Conservation (phyloP, 805 yeast genomes). For the Teunomyces kruisii region DNA sequence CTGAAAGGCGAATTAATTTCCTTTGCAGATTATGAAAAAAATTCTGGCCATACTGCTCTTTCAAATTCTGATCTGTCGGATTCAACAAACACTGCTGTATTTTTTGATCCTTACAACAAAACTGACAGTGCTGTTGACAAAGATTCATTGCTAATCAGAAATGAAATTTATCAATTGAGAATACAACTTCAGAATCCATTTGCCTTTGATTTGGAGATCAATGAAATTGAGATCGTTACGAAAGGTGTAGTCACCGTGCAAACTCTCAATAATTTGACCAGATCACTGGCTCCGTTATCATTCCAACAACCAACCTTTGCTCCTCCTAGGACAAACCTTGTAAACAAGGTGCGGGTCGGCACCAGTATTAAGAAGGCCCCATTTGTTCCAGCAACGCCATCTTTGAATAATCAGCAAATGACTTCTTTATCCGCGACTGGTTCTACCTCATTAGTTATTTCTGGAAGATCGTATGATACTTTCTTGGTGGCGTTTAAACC, state of each 20-base stretch:
- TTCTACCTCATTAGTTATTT: slow-evolving; percentile 17
- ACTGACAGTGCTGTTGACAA: slow-evolving; percentile 37
- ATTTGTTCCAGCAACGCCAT: not conserved
- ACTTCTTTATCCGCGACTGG: not conserved
- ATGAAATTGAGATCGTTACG: slow-evolving; percentile 43
- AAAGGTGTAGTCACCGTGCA: slow-evolving; percentile 28
- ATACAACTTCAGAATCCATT: slow-evolving; percentile 76
- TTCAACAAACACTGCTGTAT: slow-evolving; percentile 13
- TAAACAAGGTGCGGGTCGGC: not conserved
- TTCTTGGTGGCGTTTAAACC: slow-evolving; percentile 52
- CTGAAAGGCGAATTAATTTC: slow-evolving; percentile 43
- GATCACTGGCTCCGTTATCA: not conserved
- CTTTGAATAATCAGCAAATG: not conserved
- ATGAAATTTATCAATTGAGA: slow-evolving; percentile 58
- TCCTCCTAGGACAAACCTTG: not conserved
- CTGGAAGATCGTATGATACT: slow-evolving; percentile 28
- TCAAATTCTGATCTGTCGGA: not conserved
- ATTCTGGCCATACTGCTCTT: slow-evolving; percentile 4
- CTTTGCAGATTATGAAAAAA: slow-evolving; percentile 22
- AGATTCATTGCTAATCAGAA: slow-evolving; percentile 39
- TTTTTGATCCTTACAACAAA: slow-evolving; percentile 54
- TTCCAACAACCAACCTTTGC: not conserved
- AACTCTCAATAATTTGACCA: slow-evolving; percentile 19
- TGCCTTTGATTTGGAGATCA: slow-evolving; percentile 66
- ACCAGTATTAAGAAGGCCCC: not conserved